These are phyloP conservation scores for Saururus chinensis DNA, from an alignment of 164 flowering plant genomes.

Conservation along the genomic window DNA sequence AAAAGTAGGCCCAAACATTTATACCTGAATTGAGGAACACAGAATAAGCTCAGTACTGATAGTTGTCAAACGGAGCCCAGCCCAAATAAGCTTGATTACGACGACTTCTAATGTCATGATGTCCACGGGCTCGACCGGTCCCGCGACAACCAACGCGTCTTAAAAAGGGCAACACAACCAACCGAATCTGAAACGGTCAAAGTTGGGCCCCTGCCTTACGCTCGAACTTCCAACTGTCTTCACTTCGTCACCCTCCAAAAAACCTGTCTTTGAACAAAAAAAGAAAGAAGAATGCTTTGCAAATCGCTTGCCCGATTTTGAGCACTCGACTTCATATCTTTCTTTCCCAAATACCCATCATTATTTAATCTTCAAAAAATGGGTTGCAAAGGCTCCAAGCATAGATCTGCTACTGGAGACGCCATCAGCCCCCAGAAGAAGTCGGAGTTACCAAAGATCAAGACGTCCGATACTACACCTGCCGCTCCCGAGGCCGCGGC, in stretches of 20 bases:
- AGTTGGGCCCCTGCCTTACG: neutral
- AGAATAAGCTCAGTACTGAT: too few relatives aligned
- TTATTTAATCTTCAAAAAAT: neutral
- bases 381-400: slow-evolving; percentile 4
- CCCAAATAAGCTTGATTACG: too few relatives aligned
- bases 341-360: neutral
- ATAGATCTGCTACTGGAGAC: neutral
- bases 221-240: neutral
- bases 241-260: neutral
- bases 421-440: slow-evolving; percentile 2
- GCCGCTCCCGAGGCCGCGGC: too few relatives aligned
- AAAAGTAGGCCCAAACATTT: too few relatives aligned
- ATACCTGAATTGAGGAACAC: too few relatives aligned
- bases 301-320: too few relatives aligned
- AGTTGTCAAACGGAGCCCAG: too few relatives aligned
- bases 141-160: neutral
- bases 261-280: neutral
- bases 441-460: neutral
- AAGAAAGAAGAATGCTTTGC: neutral
- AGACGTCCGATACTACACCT: neutral
- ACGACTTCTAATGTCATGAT: too few relatives aligned
- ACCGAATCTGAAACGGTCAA: neutral
- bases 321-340: too few relatives aligned
- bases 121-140: too few relatives aligned
- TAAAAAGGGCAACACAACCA: neutral